Conservation (phyloP, 2,329 filamentous ascomycete genomes). For the Penicillium paneum region DNA sequence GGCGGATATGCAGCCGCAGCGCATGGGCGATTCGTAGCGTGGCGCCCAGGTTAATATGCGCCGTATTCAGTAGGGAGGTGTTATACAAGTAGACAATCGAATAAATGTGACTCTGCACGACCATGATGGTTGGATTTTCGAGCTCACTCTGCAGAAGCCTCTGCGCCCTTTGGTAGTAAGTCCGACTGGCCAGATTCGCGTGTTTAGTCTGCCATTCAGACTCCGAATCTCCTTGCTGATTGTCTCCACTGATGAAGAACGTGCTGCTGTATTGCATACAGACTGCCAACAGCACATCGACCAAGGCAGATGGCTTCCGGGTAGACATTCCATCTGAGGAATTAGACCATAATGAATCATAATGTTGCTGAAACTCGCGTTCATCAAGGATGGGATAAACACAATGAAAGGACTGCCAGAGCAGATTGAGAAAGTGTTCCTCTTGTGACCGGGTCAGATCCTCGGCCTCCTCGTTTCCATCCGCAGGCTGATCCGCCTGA, state of each 20-base stretch:
- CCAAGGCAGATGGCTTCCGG: not conserved
- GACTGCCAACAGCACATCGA: not conserved
- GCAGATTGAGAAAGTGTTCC: constrained; percentile 48
- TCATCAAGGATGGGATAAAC: constrained; percentile 27
- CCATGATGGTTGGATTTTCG: constrained; percentile 48
- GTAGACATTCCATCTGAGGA: not conserved
- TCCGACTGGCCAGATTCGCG: constrained; percentile 40
- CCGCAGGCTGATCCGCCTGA: not conserved
- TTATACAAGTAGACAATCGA: not conserved
- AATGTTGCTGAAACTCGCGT: not conserved
- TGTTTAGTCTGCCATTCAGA: not conserved
- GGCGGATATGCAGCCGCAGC: not conserved
- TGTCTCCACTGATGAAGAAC: not conserved
- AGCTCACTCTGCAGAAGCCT: constrained; percentile 45
- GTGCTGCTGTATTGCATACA: not conserved
- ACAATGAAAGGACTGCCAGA: constrained; percentile 49
- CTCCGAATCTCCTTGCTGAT: not conserved
- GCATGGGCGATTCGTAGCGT: not conserved
- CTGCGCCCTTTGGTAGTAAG: constrained; percentile 49
- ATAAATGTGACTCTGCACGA: constrained; percentile 50
- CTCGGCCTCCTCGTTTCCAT: constrained; percentile 10
- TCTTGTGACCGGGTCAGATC: constrained; percentile 45
- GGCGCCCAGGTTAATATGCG: not conserved
- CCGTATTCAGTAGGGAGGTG: not conserved
- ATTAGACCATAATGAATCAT: not conserved